phyloP scores from a whole-genome alignment of 192 early-diverging fungal species.

The Entomortierella parvispora region DNA sequence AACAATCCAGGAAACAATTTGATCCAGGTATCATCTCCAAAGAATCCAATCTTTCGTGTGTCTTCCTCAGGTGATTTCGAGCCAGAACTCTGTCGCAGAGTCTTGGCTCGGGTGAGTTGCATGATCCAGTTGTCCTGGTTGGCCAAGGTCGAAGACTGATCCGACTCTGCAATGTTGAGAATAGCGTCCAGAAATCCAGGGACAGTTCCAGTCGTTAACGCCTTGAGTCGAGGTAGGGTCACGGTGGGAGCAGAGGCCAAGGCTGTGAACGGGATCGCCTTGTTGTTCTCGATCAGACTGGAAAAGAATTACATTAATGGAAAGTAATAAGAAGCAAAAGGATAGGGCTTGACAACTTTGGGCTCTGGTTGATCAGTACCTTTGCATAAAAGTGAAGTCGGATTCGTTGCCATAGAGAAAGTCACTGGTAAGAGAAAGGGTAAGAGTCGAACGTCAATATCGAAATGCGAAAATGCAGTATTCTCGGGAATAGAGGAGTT shows the following conservation, averaged over 20 bases:
- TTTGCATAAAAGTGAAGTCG: slow-evolving; percentile 69
- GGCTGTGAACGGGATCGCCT: slow-evolving; percentile 64
- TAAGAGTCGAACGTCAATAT: background rate
- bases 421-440: slow-evolving; percentile 55
- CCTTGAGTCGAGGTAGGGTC: slow-evolving; percentile 85
- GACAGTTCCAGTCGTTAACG: slow-evolving; percentile 77
- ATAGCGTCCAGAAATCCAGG: slow-evolving; percentile 87
- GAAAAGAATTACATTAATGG: slow-evolving; percentile 55
- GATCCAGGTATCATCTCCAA: slow-evolving; percentile 98
- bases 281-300: slow-evolving; percentile 60
- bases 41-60: slow-evolving; percentile 72
- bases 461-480: no score
- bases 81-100: slow-evolving; percentile 6
- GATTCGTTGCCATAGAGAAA: slow-evolving; percentile 77
- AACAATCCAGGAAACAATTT: slow-evolving; percentile 82
- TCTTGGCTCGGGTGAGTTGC: slow-evolving; percentile 58
- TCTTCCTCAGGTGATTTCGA: slow-evolving; percentile 10
- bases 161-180: slow-evolving; percentile 82
- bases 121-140: slow-evolving; percentile 82
- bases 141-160: slow-evolving; percentile 64
- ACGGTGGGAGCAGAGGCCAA: slow-evolving; percentile 76
- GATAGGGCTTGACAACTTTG: slow-evolving; percentile 2
- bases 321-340: slow-evolving; percentile 30
- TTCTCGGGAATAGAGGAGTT: background rate
- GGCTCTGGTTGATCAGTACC: slow-evolving; percentile 37